These are phyloP conservation scores for Fusarium annulatum DNA, from an alignment of 2,329 filamentous ascomycete genomes.

Conservation along the genomic window DNA sequence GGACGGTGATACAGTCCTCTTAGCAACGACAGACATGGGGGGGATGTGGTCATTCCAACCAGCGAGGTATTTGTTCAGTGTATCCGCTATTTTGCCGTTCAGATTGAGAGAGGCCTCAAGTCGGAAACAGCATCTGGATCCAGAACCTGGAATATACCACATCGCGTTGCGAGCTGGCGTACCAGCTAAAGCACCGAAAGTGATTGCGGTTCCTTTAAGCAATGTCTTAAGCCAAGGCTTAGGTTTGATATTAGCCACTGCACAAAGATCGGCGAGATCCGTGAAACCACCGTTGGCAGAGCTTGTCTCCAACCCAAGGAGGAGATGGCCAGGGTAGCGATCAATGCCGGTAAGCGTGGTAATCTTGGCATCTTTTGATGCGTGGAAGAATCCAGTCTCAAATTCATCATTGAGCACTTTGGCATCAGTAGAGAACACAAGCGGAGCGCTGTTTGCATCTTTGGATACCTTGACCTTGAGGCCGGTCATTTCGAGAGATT, in stretches of 20 bases:
- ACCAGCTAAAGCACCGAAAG: fast-evolving
- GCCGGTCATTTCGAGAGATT: neutral
- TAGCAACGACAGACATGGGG: fast-evolving
- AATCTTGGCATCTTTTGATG: fast-evolving
- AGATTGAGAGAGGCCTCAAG: neutral
- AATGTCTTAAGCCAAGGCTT: neutral
- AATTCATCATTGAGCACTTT: neutral
- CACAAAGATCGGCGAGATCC: neutral
- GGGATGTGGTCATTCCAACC: fast-evolving
- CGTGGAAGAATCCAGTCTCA: fast-evolving
- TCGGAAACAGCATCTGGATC: fast-evolving
- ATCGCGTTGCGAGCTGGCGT: neutral
- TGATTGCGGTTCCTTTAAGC: fast-evolving
- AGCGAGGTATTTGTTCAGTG: neutral
- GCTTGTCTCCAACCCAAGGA: fast-evolving
- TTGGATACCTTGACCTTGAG: neutral
- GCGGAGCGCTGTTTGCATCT: neutral
- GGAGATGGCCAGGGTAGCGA: neutral
- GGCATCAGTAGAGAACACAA: neutral
- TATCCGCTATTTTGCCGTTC: fast-evolving
- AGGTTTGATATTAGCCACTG: fast-evolving
- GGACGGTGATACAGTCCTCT: fast-evolving
- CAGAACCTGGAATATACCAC: neutral
- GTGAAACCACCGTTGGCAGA: fast-evolving
- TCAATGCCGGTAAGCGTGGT: neutral